Evolutionary conservation across 108 stramenopile genomes (phyloP), one percentile per base, ranked within the genome.

Genomic region (Cyclotella choctawhatcheeana): DNA sequence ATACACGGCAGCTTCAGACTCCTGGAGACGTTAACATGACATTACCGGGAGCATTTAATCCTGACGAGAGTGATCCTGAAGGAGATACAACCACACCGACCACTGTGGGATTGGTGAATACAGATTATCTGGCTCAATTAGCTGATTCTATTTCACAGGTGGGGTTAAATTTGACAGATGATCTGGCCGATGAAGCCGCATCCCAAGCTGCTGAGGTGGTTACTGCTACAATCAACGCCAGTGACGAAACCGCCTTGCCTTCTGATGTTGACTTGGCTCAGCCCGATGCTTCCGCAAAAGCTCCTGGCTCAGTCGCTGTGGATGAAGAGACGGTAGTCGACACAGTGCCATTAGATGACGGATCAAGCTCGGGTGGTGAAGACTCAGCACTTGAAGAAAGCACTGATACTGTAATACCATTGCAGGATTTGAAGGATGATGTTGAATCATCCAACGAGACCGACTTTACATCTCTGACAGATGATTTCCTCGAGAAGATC

Each of bases 51-150:
- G 61, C 18, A 17, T 13, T 16, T 34, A 0, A 8, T 20, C 5
- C 13, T 34, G 12, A 7, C 12, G 5, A 30, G 33, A 58, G 8
- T 40, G 12, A 6, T 6, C 37, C 37, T n/a, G 29, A 31, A 14
- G 55, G 20, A 29, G 10, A 10, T 14, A 30, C 55, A 0, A 12
- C 55, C 5, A 29, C 55, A 31, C 27, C 29, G 12, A 56, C 29
- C n/a, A 56, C 29, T 12, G 29, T 56, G 13, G 55, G 55, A 13
- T 13, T 56, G 55, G 55, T 56, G 55, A 17, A 27, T 56, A 56
- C 29, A 12, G 55, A 56, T 30, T 56, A 30, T 30, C 29, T 56
- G 12, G 55, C 30, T 17, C 55, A 56, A 18, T 30, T 30, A 5
- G 55, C 55, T 14, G 55, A 56, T 56, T 56, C 55, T 29, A 48